Evolutionary conservation across 202 grass and related monocot species (phyloP).

Genomic region (Panicum virgatum): DNA sequence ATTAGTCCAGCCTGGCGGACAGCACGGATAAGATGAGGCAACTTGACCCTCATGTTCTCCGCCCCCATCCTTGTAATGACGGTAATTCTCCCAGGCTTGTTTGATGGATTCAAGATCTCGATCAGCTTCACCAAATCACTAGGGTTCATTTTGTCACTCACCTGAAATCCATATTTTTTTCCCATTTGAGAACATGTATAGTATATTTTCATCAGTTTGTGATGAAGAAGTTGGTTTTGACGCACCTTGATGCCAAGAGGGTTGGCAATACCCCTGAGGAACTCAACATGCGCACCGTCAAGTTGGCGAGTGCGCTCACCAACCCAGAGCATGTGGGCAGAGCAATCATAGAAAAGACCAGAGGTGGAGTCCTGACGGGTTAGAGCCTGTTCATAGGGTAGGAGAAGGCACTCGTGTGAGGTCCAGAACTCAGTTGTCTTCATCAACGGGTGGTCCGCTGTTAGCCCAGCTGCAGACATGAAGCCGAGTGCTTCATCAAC

Average conservation of each 20-base stretch:
- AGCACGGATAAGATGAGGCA: slow-evolving; percentile 68
- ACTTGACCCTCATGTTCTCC: slow-evolving; percentile 66
- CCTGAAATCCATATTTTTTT: slow-evolving; percentile 34
- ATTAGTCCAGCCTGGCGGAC: slow-evolving; percentile 54
- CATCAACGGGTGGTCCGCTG: slow-evolving; percentile 58
- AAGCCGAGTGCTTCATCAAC: slow-evolving; percentile 71
- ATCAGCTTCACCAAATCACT: slow-evolving; percentile 60
- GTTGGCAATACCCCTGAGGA: slow-evolving; percentile 70
- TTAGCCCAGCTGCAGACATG: slow-evolving; percentile 66
- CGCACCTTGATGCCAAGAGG: slow-evolving; percentile 69
- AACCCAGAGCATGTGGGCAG: slow-evolving; percentile 80
- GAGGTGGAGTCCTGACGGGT: slow-evolving; percentile 69
- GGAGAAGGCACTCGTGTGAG: slow-evolving; percentile 68
- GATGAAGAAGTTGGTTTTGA: neutral
- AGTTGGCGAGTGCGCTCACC: slow-evolving; percentile 70
- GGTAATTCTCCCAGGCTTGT: slow-evolving; percentile 73
- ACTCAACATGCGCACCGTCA: slow-evolving; percentile 67
- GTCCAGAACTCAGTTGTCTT: slow-evolving; percentile 66
- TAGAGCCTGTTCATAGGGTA: slow-evolving; percentile 70
- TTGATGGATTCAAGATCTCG: slow-evolving; percentile 64
- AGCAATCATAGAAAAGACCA: slow-evolving; percentile 63
- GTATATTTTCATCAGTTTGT: neutral
- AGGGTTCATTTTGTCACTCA: slow-evolving; percentile 73
- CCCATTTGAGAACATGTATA: neutral
- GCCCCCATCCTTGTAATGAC: slow-evolving; percentile 65